phyloP scores from a whole-genome alignment of 2,329 filamentous ascomycete species.

The Aspergillus sp. region DNA sequence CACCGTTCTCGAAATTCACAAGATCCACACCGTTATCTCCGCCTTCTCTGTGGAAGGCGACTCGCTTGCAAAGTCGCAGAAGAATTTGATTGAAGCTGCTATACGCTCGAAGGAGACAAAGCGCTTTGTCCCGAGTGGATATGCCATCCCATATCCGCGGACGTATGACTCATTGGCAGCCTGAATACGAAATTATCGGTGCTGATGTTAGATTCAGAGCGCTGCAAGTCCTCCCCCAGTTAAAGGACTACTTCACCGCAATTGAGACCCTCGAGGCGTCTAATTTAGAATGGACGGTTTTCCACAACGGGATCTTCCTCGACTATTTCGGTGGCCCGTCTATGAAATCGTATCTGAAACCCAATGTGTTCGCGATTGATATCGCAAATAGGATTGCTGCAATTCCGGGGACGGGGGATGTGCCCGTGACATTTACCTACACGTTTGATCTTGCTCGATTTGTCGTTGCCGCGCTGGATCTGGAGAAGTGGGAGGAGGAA shows the following conservation, averaged over 20 bases:
- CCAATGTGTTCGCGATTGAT: slow-evolving; percentile 25
- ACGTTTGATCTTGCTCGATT: slow-evolving; percentile 32
- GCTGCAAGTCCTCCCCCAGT: slow-evolving; percentile 1
- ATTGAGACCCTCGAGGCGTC: slow-evolving; percentile 1
- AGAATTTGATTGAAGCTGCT: slow-evolving; percentile 29
- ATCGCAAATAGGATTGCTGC: slow-evolving; percentile 24
- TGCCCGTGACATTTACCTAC: slow-evolving; percentile 26
- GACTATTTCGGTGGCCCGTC: slow-evolving; percentile 22
- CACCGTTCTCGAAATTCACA: slow-evolving; percentile 26
- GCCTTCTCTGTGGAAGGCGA: slow-evolving; percentile 17
- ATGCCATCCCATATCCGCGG: slow-evolving; percentile 19
- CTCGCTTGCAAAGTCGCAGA: slow-evolving; percentile 14
- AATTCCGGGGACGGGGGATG: slow-evolving; percentile 28
- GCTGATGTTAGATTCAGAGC: background rate
- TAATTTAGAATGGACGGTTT: slow-evolving; percentile 25
- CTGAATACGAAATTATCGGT: too few species aligned
- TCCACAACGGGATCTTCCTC: slow-evolving; percentile 19
- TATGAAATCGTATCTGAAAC: slow-evolving; percentile 24
- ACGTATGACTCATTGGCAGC: background rate
- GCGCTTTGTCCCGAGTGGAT: slow-evolving; percentile 29
- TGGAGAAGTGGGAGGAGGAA: slow-evolving; percentile 25
- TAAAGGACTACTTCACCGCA: slow-evolving; percentile 14
- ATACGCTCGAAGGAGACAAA: slow-evolving; percentile 18
- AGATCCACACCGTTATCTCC: slow-evolving; percentile 30
- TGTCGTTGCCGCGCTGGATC: slow-evolving; percentile 21